Evolutionary conservation across 225 moss, liverwort and hornwort species (phyloP).

Genomic region (Thuidium tamariscinum): DNA sequence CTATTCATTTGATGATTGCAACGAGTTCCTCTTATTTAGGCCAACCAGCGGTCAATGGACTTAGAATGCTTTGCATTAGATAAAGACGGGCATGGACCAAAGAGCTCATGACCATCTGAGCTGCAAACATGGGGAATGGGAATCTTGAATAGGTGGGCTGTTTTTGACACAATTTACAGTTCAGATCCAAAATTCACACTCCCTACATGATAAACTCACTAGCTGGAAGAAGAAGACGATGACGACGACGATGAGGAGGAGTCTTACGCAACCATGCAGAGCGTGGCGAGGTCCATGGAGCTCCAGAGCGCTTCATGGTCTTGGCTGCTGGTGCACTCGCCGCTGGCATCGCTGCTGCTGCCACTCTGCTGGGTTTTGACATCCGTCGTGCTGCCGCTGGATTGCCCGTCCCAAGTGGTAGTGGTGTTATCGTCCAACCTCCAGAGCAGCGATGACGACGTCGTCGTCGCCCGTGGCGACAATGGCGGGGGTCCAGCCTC

Average conservation of each 20-base stretch:
- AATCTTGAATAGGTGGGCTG: not conserved
- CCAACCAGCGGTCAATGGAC: not conserved
- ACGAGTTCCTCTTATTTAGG: constrained; percentile 4
- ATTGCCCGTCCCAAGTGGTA: constrained; percentile 24
- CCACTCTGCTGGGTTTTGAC: not conserved
- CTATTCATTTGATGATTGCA: not conserved
- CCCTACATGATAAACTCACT: not conserved
- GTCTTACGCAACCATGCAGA: constrained; percentile 42
- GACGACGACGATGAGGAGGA: not conserved
- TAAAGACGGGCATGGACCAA: not conserved
- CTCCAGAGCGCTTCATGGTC: constrained; percentile 36
- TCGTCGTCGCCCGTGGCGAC: not conserved
- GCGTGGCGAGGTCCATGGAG: constrained; percentile 40
- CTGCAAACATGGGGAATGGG: not conserved
- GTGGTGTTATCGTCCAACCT: constrained; percentile 7
- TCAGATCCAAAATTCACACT: not conserved
- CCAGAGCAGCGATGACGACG: constrained; percentile 12
- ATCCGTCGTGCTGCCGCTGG: constrained; percentile 16
- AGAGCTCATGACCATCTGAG: not conserved
- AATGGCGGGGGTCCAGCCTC: not conserved
- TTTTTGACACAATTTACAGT: not conserved
- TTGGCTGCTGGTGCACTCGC: constrained; percentile 33
- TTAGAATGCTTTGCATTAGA: not conserved
- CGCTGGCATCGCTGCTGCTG: constrained; percentile 4
- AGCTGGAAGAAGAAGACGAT: not conserved